Percentiles rank a stretch among this genome's conserved stretches.
phyloP scores from a whole-genome alignment of 1,284 basidiomycete genomes.

The Cryptococcus sp. region DNA sequence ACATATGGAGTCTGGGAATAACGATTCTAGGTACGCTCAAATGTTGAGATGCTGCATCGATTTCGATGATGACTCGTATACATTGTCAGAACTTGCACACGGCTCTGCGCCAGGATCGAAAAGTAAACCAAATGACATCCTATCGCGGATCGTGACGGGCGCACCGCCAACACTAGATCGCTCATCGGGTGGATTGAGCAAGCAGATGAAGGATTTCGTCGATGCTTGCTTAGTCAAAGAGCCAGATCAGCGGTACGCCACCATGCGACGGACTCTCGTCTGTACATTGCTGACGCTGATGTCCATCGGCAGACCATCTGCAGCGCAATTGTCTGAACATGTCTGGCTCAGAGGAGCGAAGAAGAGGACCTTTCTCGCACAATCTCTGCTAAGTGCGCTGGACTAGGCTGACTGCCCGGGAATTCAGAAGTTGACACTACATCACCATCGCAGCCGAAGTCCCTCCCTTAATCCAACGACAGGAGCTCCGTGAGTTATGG shows the following conservation, averaged over 20 bases:
- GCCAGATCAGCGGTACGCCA: slow-evolving; percentile 67
- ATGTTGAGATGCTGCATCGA: not conserved
- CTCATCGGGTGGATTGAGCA: slow-evolving; percentile 62
- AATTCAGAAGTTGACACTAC: not conserved
- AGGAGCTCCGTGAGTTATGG: slow-evolving; percentile 37
- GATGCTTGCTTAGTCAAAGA: slow-evolving; percentile 77
- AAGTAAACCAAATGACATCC: slow-evolving; percentile 19
- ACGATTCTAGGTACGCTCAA: slow-evolving; percentile 66
- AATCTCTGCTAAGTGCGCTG: slow-evolving; percentile 32
- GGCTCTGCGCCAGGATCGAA: slow-evolving; percentile 33
- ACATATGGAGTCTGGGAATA: slow-evolving; percentile 96
- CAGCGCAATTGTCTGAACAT: slow-evolving; percentile 31
- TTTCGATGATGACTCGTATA: slow-evolving; percentile 10
- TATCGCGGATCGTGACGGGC: slow-evolving; percentile 21
- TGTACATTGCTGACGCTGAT: not conserved
- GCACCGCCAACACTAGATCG: slow-evolving; percentile 27
- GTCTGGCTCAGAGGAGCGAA: slow-evolving; percentile 39
- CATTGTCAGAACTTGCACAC: slow-evolving; percentile 33
- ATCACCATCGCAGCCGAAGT: slow-evolving; percentile 19
- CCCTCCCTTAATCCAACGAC: slow-evolving; percentile 34
- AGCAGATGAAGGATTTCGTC: slow-evolving; percentile 86
- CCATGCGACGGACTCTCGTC: not conserved
- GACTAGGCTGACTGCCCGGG: not conserved
- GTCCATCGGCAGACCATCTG: slow-evolving; percentile 22
- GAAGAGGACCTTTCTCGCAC: slow-evolving; percentile 36